A percentile compares a stretch with the other conserved stretches of the same genome.
These are phyloP conservation scores for Globisporangium acanthophoron DNA, from an alignment of 352 stramenopile genomes.

Conservation along the genomic window DNA sequence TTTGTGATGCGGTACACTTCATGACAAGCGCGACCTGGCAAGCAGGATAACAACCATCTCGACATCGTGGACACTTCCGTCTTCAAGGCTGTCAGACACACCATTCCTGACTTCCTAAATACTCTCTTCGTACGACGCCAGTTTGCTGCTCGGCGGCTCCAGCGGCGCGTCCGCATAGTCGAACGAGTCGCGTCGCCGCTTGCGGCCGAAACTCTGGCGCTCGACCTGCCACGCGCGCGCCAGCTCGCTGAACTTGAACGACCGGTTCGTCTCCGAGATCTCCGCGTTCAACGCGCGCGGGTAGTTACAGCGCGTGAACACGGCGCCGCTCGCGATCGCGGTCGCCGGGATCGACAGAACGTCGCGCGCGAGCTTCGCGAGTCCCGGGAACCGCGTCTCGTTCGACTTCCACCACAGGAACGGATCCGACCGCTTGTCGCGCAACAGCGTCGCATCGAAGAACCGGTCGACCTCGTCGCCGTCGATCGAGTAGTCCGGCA, in stretches of 20 bases:
- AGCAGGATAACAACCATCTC: no score
- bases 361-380: conserved; percentile 74
- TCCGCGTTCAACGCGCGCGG: conserved; percentile 51
- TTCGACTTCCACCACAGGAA: conserved; percentile 85
- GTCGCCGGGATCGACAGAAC: conserved; percentile 71
- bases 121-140: conserved; percentile 84
- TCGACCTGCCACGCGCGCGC: conserved; percentile 74
- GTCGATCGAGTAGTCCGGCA: conserved; percentile 72
- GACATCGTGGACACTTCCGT: no score
- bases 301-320: conserved; percentile 68
- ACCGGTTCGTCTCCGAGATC: conserved; percentile 58
- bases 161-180: conserved; percentile 60
- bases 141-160: conserved; percentile 43
- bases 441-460: conserved; percentile 74
- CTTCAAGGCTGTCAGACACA: not conserved
- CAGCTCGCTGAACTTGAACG: conserved; percentile 74
- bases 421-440: conserved; percentile 73
- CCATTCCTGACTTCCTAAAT: conserved; percentile 41
- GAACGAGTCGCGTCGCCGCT: conserved; percentile 73
- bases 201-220: conserved; percentile 67
- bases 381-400: conserved; percentile 58
- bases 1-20: no score
- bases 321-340: conserved; percentile 52
- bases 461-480: conserved; percentile 79
- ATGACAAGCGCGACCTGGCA: no score